These are phyloP conservation scores for Arctium minus DNA, from an alignment of 129 eudicot genomes.

Conservation along the genomic window DNA sequence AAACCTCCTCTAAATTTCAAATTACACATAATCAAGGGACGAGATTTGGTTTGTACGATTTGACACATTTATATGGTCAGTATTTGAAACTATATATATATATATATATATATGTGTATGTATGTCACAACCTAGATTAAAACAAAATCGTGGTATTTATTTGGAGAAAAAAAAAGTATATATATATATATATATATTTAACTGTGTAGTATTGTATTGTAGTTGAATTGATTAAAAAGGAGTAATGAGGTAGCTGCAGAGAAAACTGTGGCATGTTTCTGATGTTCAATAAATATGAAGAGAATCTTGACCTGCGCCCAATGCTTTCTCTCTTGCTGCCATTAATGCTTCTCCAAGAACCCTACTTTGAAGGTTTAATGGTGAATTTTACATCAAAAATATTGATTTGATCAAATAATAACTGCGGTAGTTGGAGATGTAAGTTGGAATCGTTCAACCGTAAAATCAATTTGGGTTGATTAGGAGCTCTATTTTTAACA, in stretches of 20 bases:
- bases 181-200: background rate
- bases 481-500: background rate
- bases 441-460: background rate
- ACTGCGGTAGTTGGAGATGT: slow-evolving; percentile 3
- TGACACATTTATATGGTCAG: too few relatives aligned
- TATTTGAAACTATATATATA: too few relatives aligned
- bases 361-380: slow-evolving; percentile 17
- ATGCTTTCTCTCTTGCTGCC: slow-evolving; percentile 20
- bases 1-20: background rate
- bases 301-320: slow-evolving; percentile 34
- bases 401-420: slow-evolving; percentile 9
- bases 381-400: slow-evolving; percentile 10
- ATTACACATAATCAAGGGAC: background rate
- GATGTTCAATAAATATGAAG: slow-evolving; percentile 32
- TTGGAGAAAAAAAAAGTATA: background rate
- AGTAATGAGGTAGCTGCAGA: slow-evolving; percentile 29
- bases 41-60: background rate
- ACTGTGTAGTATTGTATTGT: background rate
- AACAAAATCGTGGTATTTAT: background rate
- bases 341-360: slow-evolving; percentile 23
- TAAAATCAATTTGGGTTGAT: background rate
- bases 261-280: slow-evolving; percentile 31
- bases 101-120: too few relatives aligned
- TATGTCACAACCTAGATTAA: too few relatives aligned
- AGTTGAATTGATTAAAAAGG: slow-evolving; percentile 19